Percentiles rank a stretch among this genome's conserved stretches.
Conservation (phyloP, 805 yeast genomes). For the Wickerhamomyces rabaulensis region DNA sequence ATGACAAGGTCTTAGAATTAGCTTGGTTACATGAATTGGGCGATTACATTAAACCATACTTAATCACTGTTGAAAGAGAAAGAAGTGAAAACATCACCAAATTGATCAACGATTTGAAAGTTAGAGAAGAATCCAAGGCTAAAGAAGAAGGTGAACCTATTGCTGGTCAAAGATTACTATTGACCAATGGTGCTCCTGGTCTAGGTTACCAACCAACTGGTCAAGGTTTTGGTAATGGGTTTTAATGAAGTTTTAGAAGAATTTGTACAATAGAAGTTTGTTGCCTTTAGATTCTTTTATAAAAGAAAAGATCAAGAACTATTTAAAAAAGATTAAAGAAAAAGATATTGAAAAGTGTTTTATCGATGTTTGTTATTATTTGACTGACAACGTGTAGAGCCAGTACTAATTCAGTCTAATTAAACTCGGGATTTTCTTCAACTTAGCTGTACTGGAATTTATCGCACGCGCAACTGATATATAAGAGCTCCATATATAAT, state of each 20-base stretch:
- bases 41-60: conserved; percentile 89
- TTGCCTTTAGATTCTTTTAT: background rate
- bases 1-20: conserved; percentile 82
- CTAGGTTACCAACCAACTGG: conserved; percentile 70
- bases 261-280: background rate
- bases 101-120: conserved; percentile 65
- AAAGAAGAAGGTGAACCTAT: conserved; percentile 41
- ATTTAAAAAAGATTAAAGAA: background rate
- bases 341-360: background rate
- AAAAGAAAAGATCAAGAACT: background rate
- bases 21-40: conserved; percentile 85
- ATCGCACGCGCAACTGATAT: too few relatives aligned
- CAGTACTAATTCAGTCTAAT: too few relatives aligned
- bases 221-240: conserved; percentile 60
- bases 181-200: conserved; percentile 76
- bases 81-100: conserved; percentile 61
- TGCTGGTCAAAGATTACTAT: conserved; percentile 61
- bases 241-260: conserved; percentile 12
- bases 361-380: background rate
- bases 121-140: conserved; percentile 56
- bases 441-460: too few relatives aligned
- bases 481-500: too few relatives aligned
- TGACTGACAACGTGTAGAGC: background rate
- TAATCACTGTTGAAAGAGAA: conserved; percentile 78
- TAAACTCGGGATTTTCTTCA: too few relatives aligned